Evolutionary conservation across 78 protist species (phyloP).

Genomic region (Speleostelium caveatum): DNA sequence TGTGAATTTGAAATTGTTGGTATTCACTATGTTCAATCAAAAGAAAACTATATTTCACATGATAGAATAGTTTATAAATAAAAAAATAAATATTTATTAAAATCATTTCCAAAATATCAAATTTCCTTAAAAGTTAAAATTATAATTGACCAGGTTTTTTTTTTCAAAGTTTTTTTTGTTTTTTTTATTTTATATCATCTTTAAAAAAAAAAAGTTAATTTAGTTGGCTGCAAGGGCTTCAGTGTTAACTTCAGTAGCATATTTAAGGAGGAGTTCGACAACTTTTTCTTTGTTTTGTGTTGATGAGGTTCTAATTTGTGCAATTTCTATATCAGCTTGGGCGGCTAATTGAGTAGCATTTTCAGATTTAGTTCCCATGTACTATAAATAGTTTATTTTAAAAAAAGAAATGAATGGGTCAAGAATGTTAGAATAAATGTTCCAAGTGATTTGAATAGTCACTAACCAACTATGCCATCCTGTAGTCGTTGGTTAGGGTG

Average conservation of each 20-base stretch:
- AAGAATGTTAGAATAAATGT: not conserved
- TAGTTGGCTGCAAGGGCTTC: not conserved
- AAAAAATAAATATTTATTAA: not conserved
- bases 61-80: slow-evolving; percentile 76
- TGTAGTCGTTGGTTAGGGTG: not conserved
- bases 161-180: slow-evolving; percentile 5
- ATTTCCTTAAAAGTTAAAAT: not conserved
- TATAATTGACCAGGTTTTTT: not conserved
- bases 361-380: slow-evolving; percentile 44
- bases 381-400: too few relatives aligned
- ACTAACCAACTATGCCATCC: not conserved
- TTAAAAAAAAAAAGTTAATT: too few relatives aligned
- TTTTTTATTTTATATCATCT: not conserved
- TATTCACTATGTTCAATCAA: slow-evolving; percentile 41
- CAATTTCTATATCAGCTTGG: slow-evolving; percentile 39
- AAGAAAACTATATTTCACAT: slow-evolving; percentile 72
- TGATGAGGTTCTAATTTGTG: slow-evolving; percentile 31
- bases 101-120: not conserved
- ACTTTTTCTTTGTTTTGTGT: slow-evolving; percentile 38
- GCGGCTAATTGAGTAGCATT: slow-evolving; percentile 39
- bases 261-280: slow-evolving; percentile 59
- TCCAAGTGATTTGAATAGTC: not conserved
- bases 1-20: slow-evolving; percentile 72
- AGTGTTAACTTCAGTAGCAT: slow-evolving; percentile 35
- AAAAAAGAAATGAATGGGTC: not conserved